Conservation (phyloP, 2,329 filamentous ascomycete genomes). For the Zopfia rhizophila region DNA sequence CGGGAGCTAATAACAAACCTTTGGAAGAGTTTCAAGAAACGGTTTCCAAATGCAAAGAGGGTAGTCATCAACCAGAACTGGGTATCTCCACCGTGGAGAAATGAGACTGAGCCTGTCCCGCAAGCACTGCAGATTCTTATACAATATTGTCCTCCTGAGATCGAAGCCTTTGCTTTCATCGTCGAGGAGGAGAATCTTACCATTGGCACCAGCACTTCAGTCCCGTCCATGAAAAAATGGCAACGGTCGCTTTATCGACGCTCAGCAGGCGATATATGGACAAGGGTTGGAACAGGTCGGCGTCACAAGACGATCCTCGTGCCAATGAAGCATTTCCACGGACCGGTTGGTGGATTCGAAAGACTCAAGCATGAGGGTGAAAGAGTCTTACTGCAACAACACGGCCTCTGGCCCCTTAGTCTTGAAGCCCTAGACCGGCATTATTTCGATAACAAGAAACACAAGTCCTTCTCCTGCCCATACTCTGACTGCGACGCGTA, state of each 20-base stretch:
- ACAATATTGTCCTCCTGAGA: constrained; percentile 14
- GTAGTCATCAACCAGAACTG: constrained; percentile 24
- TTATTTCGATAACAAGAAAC: constrained; percentile 18
- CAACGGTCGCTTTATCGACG: constrained; percentile 14
- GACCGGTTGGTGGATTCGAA: constrained; percentile 21
- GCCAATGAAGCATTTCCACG: constrained; percentile 21
- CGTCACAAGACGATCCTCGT: constrained; percentile 18
- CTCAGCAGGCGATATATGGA: constrained; percentile 12
- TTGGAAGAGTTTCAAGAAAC: constrained; percentile 17
- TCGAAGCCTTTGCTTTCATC: constrained; percentile 14
- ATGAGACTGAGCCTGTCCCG: constrained; percentile 12
- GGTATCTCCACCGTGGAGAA: not conserved
- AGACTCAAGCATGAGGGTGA: constrained; percentile 8
- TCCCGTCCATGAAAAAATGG: constrained; percentile 6
- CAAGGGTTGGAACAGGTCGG: constrained; percentile 7
- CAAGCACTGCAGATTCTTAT: constrained; percentile 13
- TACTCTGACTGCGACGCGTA: constrained; percentile 14
- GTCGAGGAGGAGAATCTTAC: constrained; percentile 6
- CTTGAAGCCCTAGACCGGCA: constrained; percentile 30
- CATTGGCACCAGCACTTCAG: not conserved
- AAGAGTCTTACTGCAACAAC: constrained; percentile 8
- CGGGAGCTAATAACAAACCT: constrained; percentile 13
- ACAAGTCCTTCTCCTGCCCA: constrained; percentile 21
- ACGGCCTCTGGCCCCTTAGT: constrained; percentile 17
- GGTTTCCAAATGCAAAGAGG: constrained; percentile 21